Percentiles rank a stretch among this genome's conserved stretches.
These are phyloP conservation scores for Phaseolus coccineus DNA, from an alignment of 331 rosid species.

Conservation along the genomic window DNA sequence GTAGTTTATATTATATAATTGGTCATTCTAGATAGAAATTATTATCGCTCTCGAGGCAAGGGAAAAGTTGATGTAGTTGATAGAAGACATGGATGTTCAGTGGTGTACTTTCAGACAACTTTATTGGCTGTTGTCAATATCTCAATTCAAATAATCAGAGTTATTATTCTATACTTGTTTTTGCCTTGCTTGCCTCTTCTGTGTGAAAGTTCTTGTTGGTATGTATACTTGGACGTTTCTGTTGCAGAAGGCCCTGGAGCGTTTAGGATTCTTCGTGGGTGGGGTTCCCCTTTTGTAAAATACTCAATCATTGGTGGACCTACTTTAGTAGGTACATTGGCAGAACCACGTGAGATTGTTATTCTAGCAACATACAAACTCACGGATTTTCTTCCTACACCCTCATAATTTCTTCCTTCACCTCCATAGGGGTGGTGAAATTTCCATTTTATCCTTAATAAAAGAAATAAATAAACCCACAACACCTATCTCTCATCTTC, in stretches of 20 bases:
- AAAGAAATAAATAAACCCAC: too few relatives aligned
- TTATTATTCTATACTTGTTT: background rate
- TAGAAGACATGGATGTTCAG: background rate
- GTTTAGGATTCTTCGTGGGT: background rate
- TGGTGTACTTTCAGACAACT: slow-evolving; percentile 7
- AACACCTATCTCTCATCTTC: too few relatives aligned
- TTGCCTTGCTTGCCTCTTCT: background rate
- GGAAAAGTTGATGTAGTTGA: slow-evolving; percentile 31
- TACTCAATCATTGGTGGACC: background rate
- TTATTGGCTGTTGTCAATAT: background rate
- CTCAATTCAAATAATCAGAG: background rate
- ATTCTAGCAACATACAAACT: background rate
- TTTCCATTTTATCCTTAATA: too few relatives aligned
- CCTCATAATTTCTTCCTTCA: too few relatives aligned
- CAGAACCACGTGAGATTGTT: background rate
- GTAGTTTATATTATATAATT: background rate
- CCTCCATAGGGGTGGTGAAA: too few relatives aligned
- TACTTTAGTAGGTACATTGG: background rate
- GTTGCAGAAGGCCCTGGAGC: too few relatives aligned
- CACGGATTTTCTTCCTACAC: too few relatives aligned
- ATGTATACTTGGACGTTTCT: background rate
- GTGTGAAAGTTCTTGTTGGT: background rate
- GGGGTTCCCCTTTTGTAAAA: background rate
- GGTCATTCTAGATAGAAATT: background rate
- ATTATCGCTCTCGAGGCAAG: background rate